Evolutionary conservation across 179 eudicot species (phyloP).

Genomic region (Vitellaria paradoxa): DNA sequence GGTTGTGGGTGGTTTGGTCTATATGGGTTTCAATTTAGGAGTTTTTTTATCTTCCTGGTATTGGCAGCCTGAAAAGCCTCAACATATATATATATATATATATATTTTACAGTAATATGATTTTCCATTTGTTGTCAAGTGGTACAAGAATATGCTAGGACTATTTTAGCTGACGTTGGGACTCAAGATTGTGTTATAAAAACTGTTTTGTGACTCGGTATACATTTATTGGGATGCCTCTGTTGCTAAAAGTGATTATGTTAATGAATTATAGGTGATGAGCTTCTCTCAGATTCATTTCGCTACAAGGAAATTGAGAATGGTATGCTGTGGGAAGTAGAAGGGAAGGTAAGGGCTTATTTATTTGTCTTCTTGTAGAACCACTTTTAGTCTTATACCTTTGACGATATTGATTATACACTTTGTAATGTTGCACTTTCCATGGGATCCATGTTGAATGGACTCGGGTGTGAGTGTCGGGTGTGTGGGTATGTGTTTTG

Average conservation of each 20-base stretch:
- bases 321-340: slow-evolving; percentile 28
- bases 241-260: neutral
- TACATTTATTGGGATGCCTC: neutral
- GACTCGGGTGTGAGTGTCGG: too few relatives aligned
- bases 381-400: neutral
- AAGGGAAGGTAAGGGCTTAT: slow-evolving; percentile 21
- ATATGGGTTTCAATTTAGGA: neutral
- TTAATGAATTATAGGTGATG: slow-evolving; percentile 19
- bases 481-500: too few relatives aligned
- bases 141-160: neutral
- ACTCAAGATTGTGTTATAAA: neutral
- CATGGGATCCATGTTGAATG: too few relatives aligned
- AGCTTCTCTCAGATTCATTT: slow-evolving; percentile 25
- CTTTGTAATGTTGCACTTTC: too few relatives aligned
- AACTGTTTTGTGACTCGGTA: neutral
- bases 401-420: too few relatives aligned
- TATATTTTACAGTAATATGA: neutral
- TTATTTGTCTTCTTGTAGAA: neutral
- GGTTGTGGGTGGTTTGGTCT: neutral
- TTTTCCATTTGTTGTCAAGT: neutral
- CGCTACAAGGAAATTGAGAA: slow-evolving; percentile 23
- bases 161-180: neutral
- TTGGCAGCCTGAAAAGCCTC: neutral
- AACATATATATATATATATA: neutral
- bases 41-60: neutral